Evolutionary conservation across 441 rosid species (phyloP).

Genomic region (Euphorbia celastroides): DNA sequence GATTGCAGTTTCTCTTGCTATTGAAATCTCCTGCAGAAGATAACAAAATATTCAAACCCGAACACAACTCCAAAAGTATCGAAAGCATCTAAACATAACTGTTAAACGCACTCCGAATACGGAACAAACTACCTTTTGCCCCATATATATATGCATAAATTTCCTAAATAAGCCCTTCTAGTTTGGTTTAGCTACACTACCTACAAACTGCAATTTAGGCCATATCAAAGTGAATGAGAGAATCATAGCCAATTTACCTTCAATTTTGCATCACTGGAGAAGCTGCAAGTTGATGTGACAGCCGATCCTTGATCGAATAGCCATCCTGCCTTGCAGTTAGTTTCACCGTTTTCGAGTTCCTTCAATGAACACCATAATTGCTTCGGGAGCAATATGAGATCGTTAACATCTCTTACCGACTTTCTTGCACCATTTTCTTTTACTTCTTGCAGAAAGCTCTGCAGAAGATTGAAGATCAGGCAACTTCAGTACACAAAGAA

Average conservation of each 20-base stretch:
- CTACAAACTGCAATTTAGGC: background rate
- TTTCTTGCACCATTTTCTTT: slow-evolving; percentile 32
- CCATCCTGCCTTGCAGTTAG: slow-evolving; percentile 64
- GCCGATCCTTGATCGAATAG: slow-evolving; percentile 40
- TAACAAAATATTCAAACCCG: slow-evolving; percentile 9
- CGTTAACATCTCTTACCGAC: slow-evolving; percentile 42
- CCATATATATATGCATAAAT: no score
- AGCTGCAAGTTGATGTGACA: slow-evolving; percentile 48
- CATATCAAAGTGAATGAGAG: background rate
- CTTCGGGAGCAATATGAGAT: slow-evolving; percentile 64
- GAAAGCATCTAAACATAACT: background rate
- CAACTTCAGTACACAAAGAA: background rate
- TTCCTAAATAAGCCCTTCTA: no score
- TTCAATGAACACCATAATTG: slow-evolving; percentile 64
- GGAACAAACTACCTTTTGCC: no score
- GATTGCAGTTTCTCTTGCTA: slow-evolving; percentile 39
- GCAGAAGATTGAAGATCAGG: slow-evolving; percentile 14
- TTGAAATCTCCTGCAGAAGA: slow-evolving; percentile 43
- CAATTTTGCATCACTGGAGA: slow-evolving; percentile 42
- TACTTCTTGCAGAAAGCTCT: slow-evolving; percentile 44
- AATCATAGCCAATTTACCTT: slow-evolving; percentile 34
- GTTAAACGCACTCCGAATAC: no score
- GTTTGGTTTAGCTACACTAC: no score
- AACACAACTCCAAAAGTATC: background rate
- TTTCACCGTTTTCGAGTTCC: slow-evolving; percentile 37